Evolutionary conservation across 2,329 filamentous ascomycete genomes (phyloP).

Genomic region (Diaporthe sp.): DNA sequence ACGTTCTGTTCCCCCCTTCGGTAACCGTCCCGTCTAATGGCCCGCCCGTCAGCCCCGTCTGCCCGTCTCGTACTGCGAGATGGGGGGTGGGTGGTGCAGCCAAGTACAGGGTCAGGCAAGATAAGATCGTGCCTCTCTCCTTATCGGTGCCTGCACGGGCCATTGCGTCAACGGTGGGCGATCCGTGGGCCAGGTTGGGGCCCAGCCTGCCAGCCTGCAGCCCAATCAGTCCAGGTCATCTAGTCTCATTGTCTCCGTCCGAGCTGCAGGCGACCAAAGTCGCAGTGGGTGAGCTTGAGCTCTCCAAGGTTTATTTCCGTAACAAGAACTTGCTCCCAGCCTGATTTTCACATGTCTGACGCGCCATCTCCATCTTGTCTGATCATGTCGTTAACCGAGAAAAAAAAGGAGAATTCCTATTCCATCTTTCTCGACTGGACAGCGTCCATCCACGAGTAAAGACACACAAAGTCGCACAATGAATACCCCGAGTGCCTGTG

Average conservation of each 20-base stretch:
- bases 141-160: slow-evolving; percentile 21
- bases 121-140: slow-evolving; percentile 10
- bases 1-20: background rate
- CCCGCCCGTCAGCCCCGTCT: slow-evolving; percentile 3
- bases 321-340: background rate
- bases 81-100: too few relatives aligned
- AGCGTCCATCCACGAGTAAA: background rate
- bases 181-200: background rate
- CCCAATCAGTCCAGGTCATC: background rate
- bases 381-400: background rate
- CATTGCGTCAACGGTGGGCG: slow-evolving; percentile 5
- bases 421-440: background rate
- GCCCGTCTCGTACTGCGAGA: background rate
- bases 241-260: background rate
- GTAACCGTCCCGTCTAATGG: slow-evolving; percentile 21
- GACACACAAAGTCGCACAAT: too few relatives aligned
- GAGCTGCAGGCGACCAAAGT: slow-evolving; percentile 6
- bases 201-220: slow-evolving; percentile 1
- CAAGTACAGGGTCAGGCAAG: slow-evolving; percentile 9
- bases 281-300: background rate
- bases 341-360: slow-evolving; percentile 12
- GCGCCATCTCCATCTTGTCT: background rate
- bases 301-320: background rate
- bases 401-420: background rate
- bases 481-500: background rate